These are phyloP conservation scores for Botryotinia narcissicola DNA, from an alignment of 2,329 filamentous ascomycete genomes.

Conservation along the genomic window DNA sequence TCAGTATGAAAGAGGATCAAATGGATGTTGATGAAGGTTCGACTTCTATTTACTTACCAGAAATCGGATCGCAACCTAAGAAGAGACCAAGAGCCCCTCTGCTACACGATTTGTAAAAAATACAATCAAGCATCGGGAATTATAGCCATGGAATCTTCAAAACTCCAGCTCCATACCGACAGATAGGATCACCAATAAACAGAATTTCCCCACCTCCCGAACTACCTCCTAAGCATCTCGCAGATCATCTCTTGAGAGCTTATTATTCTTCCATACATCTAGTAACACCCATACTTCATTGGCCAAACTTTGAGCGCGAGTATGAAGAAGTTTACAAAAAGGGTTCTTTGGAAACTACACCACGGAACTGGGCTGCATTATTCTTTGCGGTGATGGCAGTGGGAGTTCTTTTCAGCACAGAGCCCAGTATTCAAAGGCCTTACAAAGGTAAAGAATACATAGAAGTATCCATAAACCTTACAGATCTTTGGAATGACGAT, in stretches of 20 bases:
- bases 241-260: conserved; percentile 69
- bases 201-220: conserved; percentile 57
- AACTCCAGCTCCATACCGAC: conserved; percentile 66
- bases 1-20: conserved; percentile 45
- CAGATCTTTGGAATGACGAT: conserved; percentile 80
- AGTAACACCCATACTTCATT: conserved; percentile 82
- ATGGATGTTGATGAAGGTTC: conserved; percentile 44
- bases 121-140: conserved; percentile 68
- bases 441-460: conserved; percentile 64
- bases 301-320: conserved; percentile 75
- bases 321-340: conserved; percentile 74
- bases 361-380: conserved; percentile 71
- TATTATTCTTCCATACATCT: conserved; percentile 78
- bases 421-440: conserved; percentile 53
- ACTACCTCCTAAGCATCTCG: conserved; percentile 66
- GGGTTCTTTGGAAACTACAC: conserved; percentile 57
- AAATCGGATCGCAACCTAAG: conserved; percentile 63
- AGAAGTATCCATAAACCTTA: conserved; percentile 64
- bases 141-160: conserved; percentile 79
- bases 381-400: conserved; percentile 83
- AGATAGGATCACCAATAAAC: conserved; percentile 46
- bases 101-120: conserved; percentile 67
- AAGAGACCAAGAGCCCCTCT: conserved; percentile 59
- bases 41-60: conserved; percentile 55
- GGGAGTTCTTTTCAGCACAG: conserved; percentile 69